A percentile compares a stretch with the other conserved stretches of the same genome.
These are phyloP conservation scores for Cubamyces lactineus DNA, from an alignment of 768 basidiomycete genomes.

Conservation along the genomic window DNA sequence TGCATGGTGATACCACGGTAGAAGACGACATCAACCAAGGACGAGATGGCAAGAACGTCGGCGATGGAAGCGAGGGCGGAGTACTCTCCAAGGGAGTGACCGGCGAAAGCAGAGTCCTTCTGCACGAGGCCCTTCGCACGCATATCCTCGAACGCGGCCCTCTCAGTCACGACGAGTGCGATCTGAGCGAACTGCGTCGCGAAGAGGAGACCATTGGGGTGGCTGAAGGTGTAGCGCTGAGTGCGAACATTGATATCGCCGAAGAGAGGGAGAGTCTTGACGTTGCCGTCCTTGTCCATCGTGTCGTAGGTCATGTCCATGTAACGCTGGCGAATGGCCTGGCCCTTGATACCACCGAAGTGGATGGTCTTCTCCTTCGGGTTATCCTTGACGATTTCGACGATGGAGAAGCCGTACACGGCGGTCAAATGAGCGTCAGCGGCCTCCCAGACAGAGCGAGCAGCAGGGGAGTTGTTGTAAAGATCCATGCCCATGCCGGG, in stretches of 20 bases:
- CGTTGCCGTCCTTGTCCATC: constrained; percentile 92
- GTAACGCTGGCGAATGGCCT: constrained; percentile 97
- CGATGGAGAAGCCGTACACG: constrained; percentile 97
- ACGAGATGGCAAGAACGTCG: constrained; percentile 92
- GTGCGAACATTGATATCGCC: constrained; percentile 94
- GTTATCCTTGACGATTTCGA: constrained; percentile 98
- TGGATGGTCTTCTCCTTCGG: constrained; percentile 98
- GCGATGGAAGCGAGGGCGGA: constrained; percentile 98
- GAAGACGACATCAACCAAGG: constrained; percentile 97
- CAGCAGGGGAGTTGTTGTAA: constrained; percentile 90
- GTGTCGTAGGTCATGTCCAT: constrained; percentile 99
- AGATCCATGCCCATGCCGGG: constrained; percentile 99
- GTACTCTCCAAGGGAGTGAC: constrained; percentile 98
- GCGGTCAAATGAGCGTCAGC: constrained; percentile 92
- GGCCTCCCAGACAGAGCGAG: constrained; percentile 95
- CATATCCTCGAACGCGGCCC: constrained; percentile 98
- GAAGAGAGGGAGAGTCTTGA: constrained; percentile 96
- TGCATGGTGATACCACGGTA: constrained; percentile 99
- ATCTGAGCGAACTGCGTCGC: constrained; percentile 99
- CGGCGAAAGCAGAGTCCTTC: constrained; percentile 90
- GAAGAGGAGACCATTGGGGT: constrained; percentile 92
- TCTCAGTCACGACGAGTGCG: constrained; percentile 96
- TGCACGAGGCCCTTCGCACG: constrained; percentile 95
- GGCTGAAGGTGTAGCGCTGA: constrained; percentile 97
- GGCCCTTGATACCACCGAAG: constrained; percentile 99